phyloP scores from a whole-genome alignment of 495 filamentous ascomycete genomes.

The Podospora appendiculata region DNA sequence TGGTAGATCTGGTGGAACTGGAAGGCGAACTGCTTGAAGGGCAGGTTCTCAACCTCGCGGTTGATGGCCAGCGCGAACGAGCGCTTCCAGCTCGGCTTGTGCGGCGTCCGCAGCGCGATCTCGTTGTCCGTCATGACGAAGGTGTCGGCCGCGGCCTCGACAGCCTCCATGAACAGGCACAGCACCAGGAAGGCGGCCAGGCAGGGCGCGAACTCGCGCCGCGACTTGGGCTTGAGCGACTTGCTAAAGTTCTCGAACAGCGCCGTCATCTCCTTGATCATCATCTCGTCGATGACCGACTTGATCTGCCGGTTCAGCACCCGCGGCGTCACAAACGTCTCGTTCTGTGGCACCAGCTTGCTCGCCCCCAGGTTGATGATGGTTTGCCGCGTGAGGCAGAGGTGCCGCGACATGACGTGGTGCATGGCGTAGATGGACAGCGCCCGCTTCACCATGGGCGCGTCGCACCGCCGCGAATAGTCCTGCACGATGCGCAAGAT shows the following conservation, averaged over 20 bases:
- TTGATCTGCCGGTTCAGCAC: slow-evolving; percentile 48
- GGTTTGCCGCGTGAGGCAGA: slow-evolving; percentile 36
- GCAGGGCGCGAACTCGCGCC: slow-evolving; percentile 43
- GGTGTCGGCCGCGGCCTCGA: slow-evolving; percentile 41
- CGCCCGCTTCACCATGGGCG: slow-evolving; percentile 34
- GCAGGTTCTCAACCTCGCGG: slow-evolving; percentile 40
- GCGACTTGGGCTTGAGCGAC: slow-evolving; percentile 39
- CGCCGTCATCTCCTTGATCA: slow-evolving; percentile 33
- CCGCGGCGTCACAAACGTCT: slow-evolving; percentile 36
- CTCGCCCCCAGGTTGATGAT: slow-evolving; percentile 25
- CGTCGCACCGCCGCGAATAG: slow-evolving; percentile 28
- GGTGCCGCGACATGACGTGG: slow-evolving; percentile 41
- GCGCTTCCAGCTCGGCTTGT: slow-evolving; percentile 20
- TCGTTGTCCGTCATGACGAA: slow-evolving; percentile 42
- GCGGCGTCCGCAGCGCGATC: slow-evolving; percentile 28
- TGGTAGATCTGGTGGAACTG: slow-evolving; percentile 49
- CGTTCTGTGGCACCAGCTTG: slow-evolving; percentile 25
- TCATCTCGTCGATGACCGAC: slow-evolving; percentile 40
- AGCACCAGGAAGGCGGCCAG: slow-evolving; percentile 43
- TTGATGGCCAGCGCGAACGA: slow-evolving; percentile 33
- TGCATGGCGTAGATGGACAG: slow-evolving; percentile 44
- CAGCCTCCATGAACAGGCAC: slow-evolving; percentile 44
- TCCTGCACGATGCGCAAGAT: slow-evolving; percentile 35
- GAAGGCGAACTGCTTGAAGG: slow-evolving; percentile 44
- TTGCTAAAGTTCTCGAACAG: slow-evolving; percentile 40